These are phyloP conservation scores for Penicillium subrubescens DNA, from an alignment of 495 filamentous ascomycete species.

Conservation along the genomic window DNA sequence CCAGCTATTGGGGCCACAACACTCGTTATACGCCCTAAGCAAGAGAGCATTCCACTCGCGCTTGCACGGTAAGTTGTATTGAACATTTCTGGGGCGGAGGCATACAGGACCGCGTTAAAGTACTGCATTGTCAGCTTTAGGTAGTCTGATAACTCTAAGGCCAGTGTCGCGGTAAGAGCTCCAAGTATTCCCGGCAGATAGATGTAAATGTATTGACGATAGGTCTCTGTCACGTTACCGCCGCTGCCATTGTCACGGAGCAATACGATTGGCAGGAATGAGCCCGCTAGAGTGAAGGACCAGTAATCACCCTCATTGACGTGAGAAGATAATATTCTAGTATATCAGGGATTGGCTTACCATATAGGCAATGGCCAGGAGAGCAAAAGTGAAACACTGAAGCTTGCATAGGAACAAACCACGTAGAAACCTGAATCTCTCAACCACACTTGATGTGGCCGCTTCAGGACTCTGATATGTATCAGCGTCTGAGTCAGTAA, in stretches of 20 bases:
- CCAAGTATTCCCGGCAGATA: slow-evolving; percentile 46
- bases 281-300: slow-evolving; percentile 30
- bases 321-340: no score
- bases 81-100: slow-evolving; percentile 16
- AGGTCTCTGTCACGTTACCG: slow-evolving; percentile 32
- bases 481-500: background rate
- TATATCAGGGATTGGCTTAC: background rate
- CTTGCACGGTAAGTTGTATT: slow-evolving; percentile 15
- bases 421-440: slow-evolving; percentile 4
- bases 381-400: slow-evolving; percentile 6
- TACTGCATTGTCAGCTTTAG: background rate
- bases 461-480: background rate
- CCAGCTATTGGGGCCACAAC: slow-evolving; percentile 16
- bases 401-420: slow-evolving; percentile 10
- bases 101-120: slow-evolving; percentile 13
- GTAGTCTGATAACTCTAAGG: background rate
- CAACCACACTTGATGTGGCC: background rate
- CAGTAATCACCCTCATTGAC: slow-evolving; percentile 15
- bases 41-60: slow-evolving; percentile 18
- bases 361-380: slow-evolving; percentile 19
- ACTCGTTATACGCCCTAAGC: slow-evolving; percentile 13
- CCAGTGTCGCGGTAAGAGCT: slow-evolving; percentile 12
- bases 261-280: slow-evolving; percentile 43
- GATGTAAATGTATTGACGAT: slow-evolving; percentile 47
- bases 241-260: slow-evolving; percentile 35